A percentile compares a stretch with the other conserved stretches of the same genome.
Evolutionary conservation across 2,329 filamentous ascomycete species (phyloP).

Genomic region (Aspergillus unguis): DNA sequence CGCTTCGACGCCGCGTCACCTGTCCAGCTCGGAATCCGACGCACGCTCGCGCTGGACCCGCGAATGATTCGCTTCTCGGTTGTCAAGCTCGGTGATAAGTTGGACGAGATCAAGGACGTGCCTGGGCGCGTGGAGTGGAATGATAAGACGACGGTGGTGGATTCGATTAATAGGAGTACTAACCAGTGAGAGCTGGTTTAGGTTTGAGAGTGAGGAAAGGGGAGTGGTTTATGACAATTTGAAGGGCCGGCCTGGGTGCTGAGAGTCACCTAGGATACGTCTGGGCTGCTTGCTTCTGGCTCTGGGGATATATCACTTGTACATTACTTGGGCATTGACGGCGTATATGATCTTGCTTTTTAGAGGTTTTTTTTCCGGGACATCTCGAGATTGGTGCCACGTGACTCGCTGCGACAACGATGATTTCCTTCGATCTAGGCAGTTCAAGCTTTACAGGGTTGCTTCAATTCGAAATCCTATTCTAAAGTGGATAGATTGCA

Average conservation of each 20-base stretch:
- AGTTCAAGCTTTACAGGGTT: too few species aligned
- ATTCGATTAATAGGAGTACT: slow-evolving; percentile 20
- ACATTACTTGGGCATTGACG: slow-evolving; percentile 28
- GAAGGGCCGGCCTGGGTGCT: not conserved
- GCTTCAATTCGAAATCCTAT: too few species aligned
- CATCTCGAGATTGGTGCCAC: not conserved
- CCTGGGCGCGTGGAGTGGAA: slow-evolving; percentile 55
- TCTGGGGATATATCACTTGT: slow-evolving; percentile 19
- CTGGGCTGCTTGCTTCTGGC: slow-evolving; percentile 27
- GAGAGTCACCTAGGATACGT: slow-evolving; percentile 8
- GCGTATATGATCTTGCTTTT: slow-evolving; percentile 23
- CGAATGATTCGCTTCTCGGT: slow-evolving; percentile 83
- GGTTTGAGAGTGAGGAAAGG: not conserved
- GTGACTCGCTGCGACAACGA: not conserved
- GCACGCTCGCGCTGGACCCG: slow-evolving; percentile 78
- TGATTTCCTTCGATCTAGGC: not conserved
- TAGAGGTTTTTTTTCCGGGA: not conserved
- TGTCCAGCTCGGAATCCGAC: slow-evolving; percentile 71
- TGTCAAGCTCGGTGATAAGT: slow-evolving; percentile 74
- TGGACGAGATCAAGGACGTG: slow-evolving; percentile 60
- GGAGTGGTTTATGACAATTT: not conserved
- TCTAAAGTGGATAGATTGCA: too few species aligned
- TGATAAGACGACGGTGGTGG: slow-evolving; percentile 28
- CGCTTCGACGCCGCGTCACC: slow-evolving; percentile 79
- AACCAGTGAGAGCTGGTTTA: too few species aligned